phyloP scores from a whole-genome alignment of 2,329 filamentous ascomycete genomes.

The Colletotrichum sansevieriae region DNA sequence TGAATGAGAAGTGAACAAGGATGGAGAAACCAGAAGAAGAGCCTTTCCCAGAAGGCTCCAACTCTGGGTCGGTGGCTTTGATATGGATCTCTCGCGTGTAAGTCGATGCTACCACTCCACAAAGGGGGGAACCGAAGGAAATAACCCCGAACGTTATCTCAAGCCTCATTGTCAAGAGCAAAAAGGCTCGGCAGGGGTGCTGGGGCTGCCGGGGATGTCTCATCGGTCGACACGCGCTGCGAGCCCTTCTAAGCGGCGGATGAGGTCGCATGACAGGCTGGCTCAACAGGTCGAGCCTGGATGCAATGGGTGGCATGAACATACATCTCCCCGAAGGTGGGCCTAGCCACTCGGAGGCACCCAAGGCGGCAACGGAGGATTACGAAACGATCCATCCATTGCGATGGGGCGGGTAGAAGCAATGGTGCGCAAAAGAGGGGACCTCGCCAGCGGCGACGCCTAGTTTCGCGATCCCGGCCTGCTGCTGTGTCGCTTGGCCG shows the following conservation, averaged over 20 bases:
- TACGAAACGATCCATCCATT: constrained; percentile 24
- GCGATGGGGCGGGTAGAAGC: constrained; percentile 13
- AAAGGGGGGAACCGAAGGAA: constrained; percentile 5
- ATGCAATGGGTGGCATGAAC: constrained; percentile 9
- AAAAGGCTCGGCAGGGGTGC: constrained; percentile 33
- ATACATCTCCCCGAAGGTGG: constrained; percentile 14
- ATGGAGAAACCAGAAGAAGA: constrained; percentile 25
- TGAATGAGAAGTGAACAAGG: constrained; percentile 33
- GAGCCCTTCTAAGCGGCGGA: constrained; percentile 11
- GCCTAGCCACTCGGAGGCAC: constrained; percentile 11
- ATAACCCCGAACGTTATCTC: constrained; percentile 21
- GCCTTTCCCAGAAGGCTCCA: constrained; percentile 6
- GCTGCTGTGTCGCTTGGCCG: constrained; percentile 20
- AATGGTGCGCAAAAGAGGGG: constrained; percentile 10
- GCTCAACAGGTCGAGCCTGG: not conserved
- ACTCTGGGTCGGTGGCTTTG: constrained; percentile 21
- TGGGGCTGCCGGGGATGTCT: constrained; percentile 25
- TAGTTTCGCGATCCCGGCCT: constrained; percentile 33
- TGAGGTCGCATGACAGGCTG: constrained; percentile 13
- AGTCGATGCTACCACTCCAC: constrained; percentile 21
- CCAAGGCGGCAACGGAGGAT: constrained; percentile 5
- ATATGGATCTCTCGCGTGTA: constrained; percentile 35
- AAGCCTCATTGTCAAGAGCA: constrained; percentile 3
- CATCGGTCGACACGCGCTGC: constrained; percentile 35
- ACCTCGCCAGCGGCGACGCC: constrained; percentile 14